phyloP scores from a whole-genome alignment of 106 monocot species.

The Platanthera guangdongensis region DNA sequence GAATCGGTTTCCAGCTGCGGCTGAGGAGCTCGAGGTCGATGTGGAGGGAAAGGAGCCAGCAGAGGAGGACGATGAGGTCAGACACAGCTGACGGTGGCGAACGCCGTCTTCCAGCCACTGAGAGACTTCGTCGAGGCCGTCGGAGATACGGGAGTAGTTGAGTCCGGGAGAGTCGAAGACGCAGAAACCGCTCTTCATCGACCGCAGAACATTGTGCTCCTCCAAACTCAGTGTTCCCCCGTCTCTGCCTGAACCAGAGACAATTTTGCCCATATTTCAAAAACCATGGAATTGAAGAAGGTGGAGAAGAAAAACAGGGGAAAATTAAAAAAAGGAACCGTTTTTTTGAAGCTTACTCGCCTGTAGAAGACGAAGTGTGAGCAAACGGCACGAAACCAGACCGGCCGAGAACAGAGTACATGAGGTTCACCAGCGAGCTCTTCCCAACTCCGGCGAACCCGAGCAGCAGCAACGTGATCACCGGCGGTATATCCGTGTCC shows the following conservation, averaged over 20 bases:
- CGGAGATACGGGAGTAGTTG: constrained; percentile 17
- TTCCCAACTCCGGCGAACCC: constrained; percentile 42
- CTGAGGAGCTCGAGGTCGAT: constrained; percentile 6
- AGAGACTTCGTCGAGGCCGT: constrained; percentile 38
- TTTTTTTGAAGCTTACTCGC: not conserved
- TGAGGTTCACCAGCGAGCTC: constrained; percentile 48
- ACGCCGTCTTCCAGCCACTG: constrained; percentile 52
- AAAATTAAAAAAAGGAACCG: not conserved
- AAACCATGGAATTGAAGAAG: not conserved
- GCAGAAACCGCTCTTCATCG: constrained; percentile 53
- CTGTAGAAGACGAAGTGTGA: constrained; percentile 26
- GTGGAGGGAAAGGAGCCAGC: not conserved
- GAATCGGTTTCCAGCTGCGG: constrained; percentile 23
- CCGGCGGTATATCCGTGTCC: constrained; percentile 43
- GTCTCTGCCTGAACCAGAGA: constrained; percentile 19
- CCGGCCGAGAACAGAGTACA: constrained; percentile 62
- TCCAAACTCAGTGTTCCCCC: constrained; percentile 42
- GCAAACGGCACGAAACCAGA: constrained; percentile 53
- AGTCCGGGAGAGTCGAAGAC: constrained; percentile 60
- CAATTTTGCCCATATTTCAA: not conserved
- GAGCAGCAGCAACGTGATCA: constrained; percentile 31
- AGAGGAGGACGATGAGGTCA: not conserved
- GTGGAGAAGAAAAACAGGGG: not conserved
- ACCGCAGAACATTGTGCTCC: constrained; percentile 65
- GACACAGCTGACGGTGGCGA: constrained; percentile 51